These are phyloP conservation scores for Starmerella lactis-condensi DNA, from an alignment of 805 yeast species.

Conservation along the genomic window DNA sequence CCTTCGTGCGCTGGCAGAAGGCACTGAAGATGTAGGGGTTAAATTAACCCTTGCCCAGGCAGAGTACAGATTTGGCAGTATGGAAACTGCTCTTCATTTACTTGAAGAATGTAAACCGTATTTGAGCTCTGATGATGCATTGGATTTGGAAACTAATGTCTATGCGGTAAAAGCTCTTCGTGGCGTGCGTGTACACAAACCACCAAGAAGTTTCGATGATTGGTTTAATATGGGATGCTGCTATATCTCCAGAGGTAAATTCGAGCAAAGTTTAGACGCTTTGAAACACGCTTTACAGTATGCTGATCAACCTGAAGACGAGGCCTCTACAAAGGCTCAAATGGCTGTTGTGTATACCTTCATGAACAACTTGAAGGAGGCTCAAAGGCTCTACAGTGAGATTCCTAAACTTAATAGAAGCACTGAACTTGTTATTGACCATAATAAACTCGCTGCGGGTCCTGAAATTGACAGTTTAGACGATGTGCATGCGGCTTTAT, in stretches of 20 bases:
- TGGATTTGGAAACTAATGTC: constrained; percentile 43
- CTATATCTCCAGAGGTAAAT: constrained; percentile 28
- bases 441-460: constrained; percentile 23
- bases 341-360: constrained; percentile 11
- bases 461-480: constrained; percentile 5
- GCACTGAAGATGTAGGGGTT: constrained; percentile 17
- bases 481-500: constrained; percentile 9
- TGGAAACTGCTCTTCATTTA: constrained; percentile 27
- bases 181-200: constrained; percentile 6
- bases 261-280: constrained; percentile 25
- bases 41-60: constrained; percentile 38
- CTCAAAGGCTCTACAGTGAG: constrained; percentile 7
- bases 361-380: constrained; percentile 18
- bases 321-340: constrained; percentile 34
- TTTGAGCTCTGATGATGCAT: constrained; percentile 28
- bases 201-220: constrained; percentile 30
- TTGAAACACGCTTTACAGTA: constrained; percentile 30
- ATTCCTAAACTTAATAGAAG: neutral
- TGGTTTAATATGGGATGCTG: constrained; percentile 42
- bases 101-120: constrained; percentile 21
- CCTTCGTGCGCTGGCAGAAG: constrained; percentile 15
- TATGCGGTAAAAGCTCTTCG: constrained; percentile 30
- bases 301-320: constrained; percentile 30
- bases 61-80: constrained; percentile 31
- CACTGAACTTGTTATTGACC: constrained; percentile 27